Evolutionary conservation across 768 basidiomycete genomes (phyloP).

Genomic region (Russula dissimulans): DNA sequence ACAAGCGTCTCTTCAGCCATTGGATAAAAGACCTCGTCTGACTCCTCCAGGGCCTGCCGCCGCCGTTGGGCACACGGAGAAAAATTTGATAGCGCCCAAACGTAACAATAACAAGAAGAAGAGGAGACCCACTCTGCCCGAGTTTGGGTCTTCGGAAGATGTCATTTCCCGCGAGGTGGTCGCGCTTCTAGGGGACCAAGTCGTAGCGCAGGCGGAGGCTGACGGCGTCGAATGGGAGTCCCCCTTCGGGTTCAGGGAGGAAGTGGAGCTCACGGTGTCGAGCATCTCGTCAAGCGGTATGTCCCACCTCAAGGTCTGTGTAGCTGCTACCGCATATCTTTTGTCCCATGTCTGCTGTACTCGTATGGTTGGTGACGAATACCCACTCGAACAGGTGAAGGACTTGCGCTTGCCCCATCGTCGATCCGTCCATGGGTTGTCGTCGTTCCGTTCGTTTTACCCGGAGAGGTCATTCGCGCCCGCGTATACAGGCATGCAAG

Average conservation of each 20-base stretch:
- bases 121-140: conserved; percentile 36
- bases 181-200: conserved; percentile 52
- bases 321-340: not conserved
- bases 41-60: not conserved
- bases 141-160: conserved; percentile 63
- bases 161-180: conserved; percentile 67
- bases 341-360: not conserved
- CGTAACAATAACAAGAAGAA: conserved; percentile 30
- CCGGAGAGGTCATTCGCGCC: conserved; percentile 70
- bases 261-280: conserved; percentile 55
- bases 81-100: conserved; percentile 8
- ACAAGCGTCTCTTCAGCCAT: conserved; percentile 5
- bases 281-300: conserved; percentile 55
- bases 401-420: conserved; percentile 45
- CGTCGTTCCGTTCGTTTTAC: conserved; percentile 74
- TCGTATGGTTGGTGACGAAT: not conserved
- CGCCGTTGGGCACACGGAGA: not conserved
- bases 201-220: conserved; percentile 40
- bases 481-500: conserved; percentile 62
- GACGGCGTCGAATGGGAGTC: conserved; percentile 45
- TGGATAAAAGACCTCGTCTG: conserved; percentile 29
- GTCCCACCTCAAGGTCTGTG: conserved; percentile 16
- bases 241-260: conserved; percentile 51
- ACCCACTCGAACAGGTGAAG: conserved; percentile 42
- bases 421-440: conserved; percentile 65